phyloP scores from a whole-genome alignment of 2,329 filamentous ascomycete genomes.

The Fusarium sp. region DNA sequence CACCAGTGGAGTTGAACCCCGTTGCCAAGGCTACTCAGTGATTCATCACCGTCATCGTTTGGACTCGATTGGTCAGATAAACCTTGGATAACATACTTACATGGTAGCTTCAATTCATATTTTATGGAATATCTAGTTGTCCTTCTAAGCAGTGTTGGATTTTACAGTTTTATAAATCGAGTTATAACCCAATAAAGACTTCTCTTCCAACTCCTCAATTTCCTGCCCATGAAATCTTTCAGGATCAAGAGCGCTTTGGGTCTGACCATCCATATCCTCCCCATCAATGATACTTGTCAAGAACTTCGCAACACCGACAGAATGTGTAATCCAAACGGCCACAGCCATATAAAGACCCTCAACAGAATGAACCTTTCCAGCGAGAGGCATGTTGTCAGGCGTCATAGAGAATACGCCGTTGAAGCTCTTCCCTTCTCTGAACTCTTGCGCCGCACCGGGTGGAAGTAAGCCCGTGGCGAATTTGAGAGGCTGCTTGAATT shows the following conservation, averaged over 20 bases:
- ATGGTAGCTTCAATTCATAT: not conserved
- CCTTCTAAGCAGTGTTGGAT: not conserved
- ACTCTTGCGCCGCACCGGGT: conserved; percentile 11
- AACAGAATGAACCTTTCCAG: conserved; percentile 17
- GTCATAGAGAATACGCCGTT: conserved; percentile 49
- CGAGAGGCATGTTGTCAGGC: conserved; percentile 46
- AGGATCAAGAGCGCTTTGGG: conserved; percentile 28
- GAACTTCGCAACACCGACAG: conserved; percentile 38
- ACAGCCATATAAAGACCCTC: conserved; percentile 33
- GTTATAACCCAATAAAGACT: conserved; percentile 40
- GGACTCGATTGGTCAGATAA: not conserved
- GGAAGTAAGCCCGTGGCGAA: conserved; percentile 30
- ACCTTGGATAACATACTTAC: not conserved
- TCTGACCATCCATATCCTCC: conserved; percentile 15
- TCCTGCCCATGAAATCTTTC: conserved; percentile 39
- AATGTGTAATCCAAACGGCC: conserved; percentile 46
- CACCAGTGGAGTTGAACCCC: conserved; percentile 13
- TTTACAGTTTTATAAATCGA: conserved; percentile 44
- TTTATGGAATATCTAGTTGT: not conserved
- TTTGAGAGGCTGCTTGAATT: conserved; percentile 35
- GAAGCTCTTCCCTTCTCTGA: conserved; percentile 23
- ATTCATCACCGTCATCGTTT: no score
- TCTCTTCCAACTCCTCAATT: conserved; percentile 20
- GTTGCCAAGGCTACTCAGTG: not conserved
- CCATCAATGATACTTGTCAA: conserved; percentile 30